Evolutionary conservation across 176 grass and related monocot species (phyloP).

Genomic region (Tillandsia leiboldiana): DNA sequence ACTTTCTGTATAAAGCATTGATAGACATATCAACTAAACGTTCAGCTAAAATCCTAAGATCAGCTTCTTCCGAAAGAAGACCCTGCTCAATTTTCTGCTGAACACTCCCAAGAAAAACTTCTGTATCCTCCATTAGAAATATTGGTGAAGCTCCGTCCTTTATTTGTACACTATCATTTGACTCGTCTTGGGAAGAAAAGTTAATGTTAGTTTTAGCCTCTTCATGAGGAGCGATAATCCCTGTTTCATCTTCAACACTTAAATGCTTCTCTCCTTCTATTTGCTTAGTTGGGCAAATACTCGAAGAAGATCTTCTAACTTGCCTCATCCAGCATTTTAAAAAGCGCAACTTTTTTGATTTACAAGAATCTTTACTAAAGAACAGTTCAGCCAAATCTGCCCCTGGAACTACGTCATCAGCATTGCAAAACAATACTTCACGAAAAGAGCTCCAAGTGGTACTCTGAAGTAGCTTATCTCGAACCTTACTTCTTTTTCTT

Average conservation of each 20-base stretch:
- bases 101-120: constrained; percentile 51
- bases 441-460: constrained; percentile 39
- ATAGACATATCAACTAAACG: constrained; percentile 62
- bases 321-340: constrained; percentile 94
- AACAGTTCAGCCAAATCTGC: constrained; percentile 67
- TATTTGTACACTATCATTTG: constrained; percentile 21
- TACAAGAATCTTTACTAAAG: constrained; percentile 41
- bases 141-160: constrained; percentile 27
- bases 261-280: constrained; percentile 21
- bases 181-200: constrained; percentile 18
- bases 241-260: constrained; percentile 39
- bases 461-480: constrained; percentile 40
- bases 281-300: constrained; percentile 13
- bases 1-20: constrained; percentile 41
- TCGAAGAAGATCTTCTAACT: constrained; percentile 32
- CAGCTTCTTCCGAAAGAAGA: constrained; percentile 51
- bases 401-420: constrained; percentile 29
- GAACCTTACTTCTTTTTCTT: constrained; percentile 51
- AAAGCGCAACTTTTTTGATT: constrained; percentile 72
- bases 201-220: constrained; percentile 24
- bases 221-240: constrained; percentile 30
- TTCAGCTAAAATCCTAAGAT: constrained; percentile 66
- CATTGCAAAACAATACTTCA: constrained; percentile 34
- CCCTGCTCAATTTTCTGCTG: constrained; percentile 82
- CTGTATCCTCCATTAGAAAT: constrained; percentile 49